These are phyloP conservation scores for Aquilaria sinensis DNA, from an alignment of 345 rosid genomes.

Conservation along the genomic window DNA sequence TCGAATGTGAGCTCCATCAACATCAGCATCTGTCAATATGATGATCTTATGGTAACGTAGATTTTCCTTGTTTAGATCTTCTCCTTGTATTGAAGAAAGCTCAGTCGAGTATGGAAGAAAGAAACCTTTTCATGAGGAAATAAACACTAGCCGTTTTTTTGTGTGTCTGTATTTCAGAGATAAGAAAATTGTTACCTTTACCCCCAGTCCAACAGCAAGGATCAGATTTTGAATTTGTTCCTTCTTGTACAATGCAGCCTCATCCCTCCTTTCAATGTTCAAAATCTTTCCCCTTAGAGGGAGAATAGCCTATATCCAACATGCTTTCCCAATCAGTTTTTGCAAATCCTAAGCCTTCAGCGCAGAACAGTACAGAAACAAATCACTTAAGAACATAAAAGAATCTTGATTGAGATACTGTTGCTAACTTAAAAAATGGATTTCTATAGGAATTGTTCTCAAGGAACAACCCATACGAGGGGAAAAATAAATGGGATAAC, in stretches of 20 bases:
- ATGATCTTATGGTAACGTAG: constrained; percentile 93
- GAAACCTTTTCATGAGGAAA: constrained; percentile 3
- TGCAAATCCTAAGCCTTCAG: no score
- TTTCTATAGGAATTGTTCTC: no score
- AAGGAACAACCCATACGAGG: no score
- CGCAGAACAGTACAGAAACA: no score
- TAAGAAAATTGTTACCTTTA: constrained; percentile 45
- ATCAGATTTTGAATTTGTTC: constrained; percentile 96
- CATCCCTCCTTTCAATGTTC: constrained; percentile 91
- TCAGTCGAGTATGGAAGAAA: constrained; percentile 9
- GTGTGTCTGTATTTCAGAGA: no score
- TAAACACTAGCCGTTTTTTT: not conserved
- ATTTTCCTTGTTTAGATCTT: constrained; percentile 78
- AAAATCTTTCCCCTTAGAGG: constrained; percentile 96
- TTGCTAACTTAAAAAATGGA: no score
- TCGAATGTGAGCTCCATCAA: constrained; percentile 98
- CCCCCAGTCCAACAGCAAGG: constrained; percentile 94
- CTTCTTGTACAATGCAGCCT: constrained; percentile 97
- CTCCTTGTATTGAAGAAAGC: constrained; percentile 53
- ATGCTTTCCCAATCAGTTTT: not conserved
- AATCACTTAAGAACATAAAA: no score
- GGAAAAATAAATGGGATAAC: no score
- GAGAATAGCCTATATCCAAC: constrained; percentile 75
- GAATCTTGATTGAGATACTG: no score
- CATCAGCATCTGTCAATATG: constrained; percentile 98